Percentiles rank a stretch among this genome's conserved stretches.
These are phyloP conservation scores for Citrullus amarus DNA, from an alignment of 306 rosid genomes.

Conservation along the genomic window DNA sequence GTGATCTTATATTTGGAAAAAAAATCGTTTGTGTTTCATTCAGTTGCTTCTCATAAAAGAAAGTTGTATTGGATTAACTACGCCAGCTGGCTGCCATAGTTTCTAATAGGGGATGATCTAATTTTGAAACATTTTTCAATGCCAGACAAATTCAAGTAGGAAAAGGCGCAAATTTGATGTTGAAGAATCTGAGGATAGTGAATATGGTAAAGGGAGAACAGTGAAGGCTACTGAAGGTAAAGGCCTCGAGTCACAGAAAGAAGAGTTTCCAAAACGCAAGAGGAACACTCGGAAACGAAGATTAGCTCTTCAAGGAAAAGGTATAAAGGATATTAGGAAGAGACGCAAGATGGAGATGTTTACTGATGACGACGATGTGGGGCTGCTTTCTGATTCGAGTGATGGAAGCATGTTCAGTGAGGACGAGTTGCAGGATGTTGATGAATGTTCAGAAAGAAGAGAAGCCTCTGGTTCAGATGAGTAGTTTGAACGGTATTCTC, in stretches of 20 bases:
- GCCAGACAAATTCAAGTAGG: conserved; percentile 76
- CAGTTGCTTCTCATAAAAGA: background rate
- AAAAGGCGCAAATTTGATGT: conserved; percentile 75
- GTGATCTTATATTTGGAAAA: background rate
- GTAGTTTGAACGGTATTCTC: conserved; percentile 33
- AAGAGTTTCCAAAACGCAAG: conserved; percentile 91
- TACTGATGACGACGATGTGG: conserved; percentile 57
- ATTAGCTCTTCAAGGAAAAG: conserved; percentile 84
- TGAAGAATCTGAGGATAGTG: conserved; percentile 87
- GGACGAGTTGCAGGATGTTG: conserved; percentile 55
- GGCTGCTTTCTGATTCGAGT: conserved; percentile 59
- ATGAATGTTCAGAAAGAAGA: conserved; percentile 41
- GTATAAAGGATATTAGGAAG: conserved; percentile 66
- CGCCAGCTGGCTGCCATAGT: background rate
- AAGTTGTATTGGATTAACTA: background rate
- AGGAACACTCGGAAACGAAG: conserved; percentile 89
- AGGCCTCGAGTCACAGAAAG: conserved; percentile 68
- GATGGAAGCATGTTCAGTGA: conserved; percentile 74
- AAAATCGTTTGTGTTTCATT: background rate
- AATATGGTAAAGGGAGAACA: conserved; percentile 41
- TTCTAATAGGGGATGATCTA: background rate
- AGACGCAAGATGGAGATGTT: conserved; percentile 40
- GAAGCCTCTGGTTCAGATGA: conserved; percentile 68
- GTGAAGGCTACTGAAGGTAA: conserved; percentile 50
- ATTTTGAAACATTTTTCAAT: conserved; percentile 19